These are phyloP conservation scores for Ceratocystis alfenasii DNA, from an alignment of 2,329 filamentous ascomycete genomes.

Conservation along the genomic window DNA sequence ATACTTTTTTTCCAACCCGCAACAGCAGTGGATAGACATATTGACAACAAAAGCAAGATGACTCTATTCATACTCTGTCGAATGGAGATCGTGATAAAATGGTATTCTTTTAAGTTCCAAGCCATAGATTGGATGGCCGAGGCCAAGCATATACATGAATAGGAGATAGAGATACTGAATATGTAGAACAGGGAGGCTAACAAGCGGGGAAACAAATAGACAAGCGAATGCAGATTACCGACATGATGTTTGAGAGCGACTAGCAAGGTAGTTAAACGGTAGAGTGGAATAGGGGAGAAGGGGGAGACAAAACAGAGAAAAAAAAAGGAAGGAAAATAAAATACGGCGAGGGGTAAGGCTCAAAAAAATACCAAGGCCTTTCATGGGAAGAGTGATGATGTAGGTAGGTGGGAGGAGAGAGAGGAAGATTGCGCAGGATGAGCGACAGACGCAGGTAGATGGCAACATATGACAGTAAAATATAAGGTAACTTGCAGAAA, in stretches of 20 bases:
- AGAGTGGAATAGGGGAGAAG: background rate
- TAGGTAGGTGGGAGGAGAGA: slow-evolving; percentile 3
- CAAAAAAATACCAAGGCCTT: background rate
- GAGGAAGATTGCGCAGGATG: slow-evolving; percentile 18
- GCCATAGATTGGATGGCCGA: background rate
- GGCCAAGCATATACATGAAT: background rate
- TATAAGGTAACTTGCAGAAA: background rate
- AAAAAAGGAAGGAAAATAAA: background rate
- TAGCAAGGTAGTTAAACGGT: background rate
- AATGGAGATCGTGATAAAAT: background rate
- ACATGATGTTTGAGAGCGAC: slow-evolving; percentile 4
- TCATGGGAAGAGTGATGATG: too few species aligned
- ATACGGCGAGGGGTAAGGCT: too few species aligned
- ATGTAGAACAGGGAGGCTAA: background rate
- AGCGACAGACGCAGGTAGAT: slow-evolving; percentile 16
- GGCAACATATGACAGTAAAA: background rate
- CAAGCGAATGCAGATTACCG: background rate
- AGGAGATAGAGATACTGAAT: background rate
- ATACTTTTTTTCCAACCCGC: background rate
- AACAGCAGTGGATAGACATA: too few species aligned
- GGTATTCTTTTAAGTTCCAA: background rate
- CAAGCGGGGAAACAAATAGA: background rate
- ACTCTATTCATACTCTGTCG: too few species aligned
- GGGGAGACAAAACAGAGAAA: background rate
- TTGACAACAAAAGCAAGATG: too few species aligned